Conservation (phyloP, 75 land plant species). For the Sequoiadendron giganteum region DNA sequence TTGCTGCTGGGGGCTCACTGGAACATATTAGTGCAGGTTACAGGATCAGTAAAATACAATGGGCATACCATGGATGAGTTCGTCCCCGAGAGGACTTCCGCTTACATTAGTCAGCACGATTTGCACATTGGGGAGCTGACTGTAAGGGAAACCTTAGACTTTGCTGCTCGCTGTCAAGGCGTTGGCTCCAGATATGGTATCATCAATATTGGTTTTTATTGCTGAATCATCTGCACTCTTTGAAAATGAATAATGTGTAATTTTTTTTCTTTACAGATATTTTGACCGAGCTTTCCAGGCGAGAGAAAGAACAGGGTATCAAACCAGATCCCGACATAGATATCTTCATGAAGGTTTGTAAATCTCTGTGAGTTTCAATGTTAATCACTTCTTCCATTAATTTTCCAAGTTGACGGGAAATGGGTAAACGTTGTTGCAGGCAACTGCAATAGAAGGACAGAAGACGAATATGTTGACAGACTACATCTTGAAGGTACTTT, state of each 20-base stretch:
- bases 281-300: conserved; percentile 70
- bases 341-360: conserved; percentile 77
- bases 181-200: conserved; percentile 79
- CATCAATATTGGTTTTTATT: neutral
- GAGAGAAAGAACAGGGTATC: conserved; percentile 69
- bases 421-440: conserved; percentile 17
- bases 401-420: neutral
- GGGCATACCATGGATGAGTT: conserved; percentile 61
- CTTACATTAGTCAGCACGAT: conserved; percentile 84
- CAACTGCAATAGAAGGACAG: conserved; percentile 45
- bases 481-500: conserved; percentile 77
- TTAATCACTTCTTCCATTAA: neutral
- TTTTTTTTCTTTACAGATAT: conserved; percentile 40
- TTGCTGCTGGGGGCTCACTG: neutral
- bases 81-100: conserved; percentile 76
- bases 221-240: neutral
- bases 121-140: conserved; percentile 81
- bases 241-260: neutral
- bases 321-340: conserved; percentile 91
- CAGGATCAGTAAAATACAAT: conserved; percentile 37
- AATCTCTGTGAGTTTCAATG: neutral
- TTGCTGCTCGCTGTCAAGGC: conserved; percentile 82
- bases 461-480: conserved; percentile 66
- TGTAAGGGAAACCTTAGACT: conserved; percentile 79
- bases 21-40: conserved; percentile 11